A percentile compares a stretch with the other conserved stretches of the same genome.
These are phyloP conservation scores for Hydrangea macrophylla DNA, from an alignment of 148 eudicot species.

Conservation along the genomic window DNA sequence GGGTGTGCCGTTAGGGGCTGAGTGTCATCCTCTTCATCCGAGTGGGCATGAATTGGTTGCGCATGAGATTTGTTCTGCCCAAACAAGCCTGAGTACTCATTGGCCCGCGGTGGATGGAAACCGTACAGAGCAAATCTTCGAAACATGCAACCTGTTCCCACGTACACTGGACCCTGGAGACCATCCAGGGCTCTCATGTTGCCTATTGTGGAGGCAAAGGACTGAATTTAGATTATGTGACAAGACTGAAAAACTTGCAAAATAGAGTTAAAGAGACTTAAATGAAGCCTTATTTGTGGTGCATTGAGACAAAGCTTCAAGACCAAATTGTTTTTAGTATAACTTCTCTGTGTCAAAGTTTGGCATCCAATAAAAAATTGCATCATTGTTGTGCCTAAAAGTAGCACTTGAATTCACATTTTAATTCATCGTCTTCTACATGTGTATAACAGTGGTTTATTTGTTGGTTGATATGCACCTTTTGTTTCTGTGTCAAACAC, in stretches of 20 bases:
- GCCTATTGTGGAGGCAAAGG: slow-evolving; percentile 23
- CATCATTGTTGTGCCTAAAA: too few relatives aligned
- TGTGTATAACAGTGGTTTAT: too few relatives aligned
- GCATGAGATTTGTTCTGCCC: slow-evolving; percentile 56
- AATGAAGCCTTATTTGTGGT: too few relatives aligned
- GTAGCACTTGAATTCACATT: too few relatives aligned
- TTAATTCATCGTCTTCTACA: too few relatives aligned
- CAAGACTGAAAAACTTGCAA: not conserved
- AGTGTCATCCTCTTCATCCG: slow-evolving; percentile 46
- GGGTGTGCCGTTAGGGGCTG: slow-evolving; percentile 54
- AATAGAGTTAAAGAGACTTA: not conserved
- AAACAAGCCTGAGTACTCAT: slow-evolving; percentile 59
- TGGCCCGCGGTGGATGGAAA: slow-evolving; percentile 76
- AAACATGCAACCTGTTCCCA: slow-evolving; percentile 94
- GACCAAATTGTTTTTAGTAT: too few relatives aligned
- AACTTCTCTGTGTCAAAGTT: too few relatives aligned
- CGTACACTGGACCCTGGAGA: slow-evolving; percentile 90
- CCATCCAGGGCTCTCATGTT: slow-evolving; percentile 96
- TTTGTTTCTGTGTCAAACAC: too few relatives aligned
- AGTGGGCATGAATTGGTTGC: slow-evolving; percentile 6
- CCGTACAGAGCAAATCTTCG: slow-evolving; percentile 85
- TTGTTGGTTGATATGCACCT: too few relatives aligned
- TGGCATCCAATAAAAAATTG: too few relatives aligned
- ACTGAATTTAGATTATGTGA: not conserved
- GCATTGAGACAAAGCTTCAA: not conserved